Evolutionary conservation across 108 stramenopile genomes (phyloP).

Genomic region (Skeletonema tropicum): DNA sequence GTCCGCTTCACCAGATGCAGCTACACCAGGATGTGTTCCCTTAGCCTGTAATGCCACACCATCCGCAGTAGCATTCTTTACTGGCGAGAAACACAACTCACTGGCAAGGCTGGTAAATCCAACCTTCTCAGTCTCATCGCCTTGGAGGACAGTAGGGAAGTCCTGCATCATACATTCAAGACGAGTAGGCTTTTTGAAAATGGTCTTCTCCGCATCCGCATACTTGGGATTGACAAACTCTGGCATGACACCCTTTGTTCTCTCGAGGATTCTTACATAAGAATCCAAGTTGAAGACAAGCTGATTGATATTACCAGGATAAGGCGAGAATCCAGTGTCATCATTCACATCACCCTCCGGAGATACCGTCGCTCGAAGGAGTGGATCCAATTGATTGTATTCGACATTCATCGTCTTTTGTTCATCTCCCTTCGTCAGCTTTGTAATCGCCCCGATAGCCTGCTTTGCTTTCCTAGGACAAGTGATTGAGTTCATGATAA

Average conservation of each 20-base stretch:
- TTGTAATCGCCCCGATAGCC: conserved; percentile 97
- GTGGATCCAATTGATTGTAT: conserved; percentile 99
- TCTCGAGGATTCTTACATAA: conserved; percentile 84
- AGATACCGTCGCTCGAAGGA: conserved; percentile 84
- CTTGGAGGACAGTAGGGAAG: conserved; percentile 90
- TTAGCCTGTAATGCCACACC: conserved; percentile 80
- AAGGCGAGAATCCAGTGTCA: conserved; percentile 91
- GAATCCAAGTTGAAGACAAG: conserved; percentile 84
- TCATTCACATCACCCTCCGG: conserved; percentile 95
- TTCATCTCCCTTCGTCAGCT: conserved; percentile 63
- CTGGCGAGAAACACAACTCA: conserved; percentile 92
- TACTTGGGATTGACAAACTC: conserved; percentile 99
- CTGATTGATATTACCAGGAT: conserved; percentile 99
- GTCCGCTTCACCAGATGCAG: conserved; percentile 94
- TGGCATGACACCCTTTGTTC: conserved; percentile 91
- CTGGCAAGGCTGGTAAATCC: conserved; percentile 93
- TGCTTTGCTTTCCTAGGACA: conserved; percentile 97
- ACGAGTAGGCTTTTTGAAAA: conserved; percentile 99
- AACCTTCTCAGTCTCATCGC: conserved; percentile 68
- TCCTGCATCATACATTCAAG: conserved; percentile 99
- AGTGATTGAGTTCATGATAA: conserved; percentile 96
- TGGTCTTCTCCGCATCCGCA: conserved; percentile 86
- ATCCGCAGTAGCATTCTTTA: conserved; percentile 94
- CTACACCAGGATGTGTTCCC: conserved; percentile 89
- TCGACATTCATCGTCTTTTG: conserved; percentile 93